These are phyloP conservation scores for Aureococcus anophagefferens DNA, from an alignment of 108 stramenopile species.

Conservation along the genomic window DNA sequence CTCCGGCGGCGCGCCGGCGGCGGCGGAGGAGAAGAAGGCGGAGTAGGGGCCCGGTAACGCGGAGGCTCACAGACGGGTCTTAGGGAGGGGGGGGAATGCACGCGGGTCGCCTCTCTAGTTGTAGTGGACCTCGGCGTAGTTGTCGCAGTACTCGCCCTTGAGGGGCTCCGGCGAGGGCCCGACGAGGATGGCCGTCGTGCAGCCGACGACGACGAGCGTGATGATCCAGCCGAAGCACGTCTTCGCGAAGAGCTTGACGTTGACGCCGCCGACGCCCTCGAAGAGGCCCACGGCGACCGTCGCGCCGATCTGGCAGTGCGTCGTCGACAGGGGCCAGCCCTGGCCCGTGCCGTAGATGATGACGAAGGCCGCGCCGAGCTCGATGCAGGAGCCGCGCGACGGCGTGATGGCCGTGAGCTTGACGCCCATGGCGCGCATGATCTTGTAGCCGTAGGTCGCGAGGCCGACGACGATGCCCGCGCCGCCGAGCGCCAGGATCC, in stretches of 20 bases:
- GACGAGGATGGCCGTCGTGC: slow-evolving; percentile 23
- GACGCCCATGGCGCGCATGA: slow-evolving; percentile 36
- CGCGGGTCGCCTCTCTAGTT: no score
- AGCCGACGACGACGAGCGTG: slow-evolving; percentile 31
- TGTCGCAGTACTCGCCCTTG: not conserved
- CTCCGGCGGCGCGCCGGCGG: no score
- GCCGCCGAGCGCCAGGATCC: slow-evolving; percentile 55
- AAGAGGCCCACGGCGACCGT: slow-evolving; percentile 47
- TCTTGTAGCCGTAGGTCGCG: slow-evolving; percentile 40
- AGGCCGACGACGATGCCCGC: slow-evolving; percentile 50
- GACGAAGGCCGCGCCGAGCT: slow-evolving; percentile 48
- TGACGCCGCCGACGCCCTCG: slow-evolving; percentile 36
- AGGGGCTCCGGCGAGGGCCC: not conserved
- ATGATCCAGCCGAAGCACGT: slow-evolving; percentile 40
- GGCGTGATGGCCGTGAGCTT: slow-evolving; percentile 36
- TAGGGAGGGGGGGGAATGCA: no score
- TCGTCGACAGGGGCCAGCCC: slow-evolving; percentile 53
- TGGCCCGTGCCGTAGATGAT: slow-evolving; percentile 52
- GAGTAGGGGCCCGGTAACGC: no score
- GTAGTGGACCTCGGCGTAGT: no score
- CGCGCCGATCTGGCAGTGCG: slow-evolving; percentile 59
- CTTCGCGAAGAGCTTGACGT: slow-evolving; percentile 31
- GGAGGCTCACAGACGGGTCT: no score
- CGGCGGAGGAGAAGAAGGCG: no score
- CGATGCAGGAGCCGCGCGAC: slow-evolving; percentile 47